Base-by-base conservation (phyloP, 129 eudicot species). In the Saposhnikovia divaricata region DNA sequence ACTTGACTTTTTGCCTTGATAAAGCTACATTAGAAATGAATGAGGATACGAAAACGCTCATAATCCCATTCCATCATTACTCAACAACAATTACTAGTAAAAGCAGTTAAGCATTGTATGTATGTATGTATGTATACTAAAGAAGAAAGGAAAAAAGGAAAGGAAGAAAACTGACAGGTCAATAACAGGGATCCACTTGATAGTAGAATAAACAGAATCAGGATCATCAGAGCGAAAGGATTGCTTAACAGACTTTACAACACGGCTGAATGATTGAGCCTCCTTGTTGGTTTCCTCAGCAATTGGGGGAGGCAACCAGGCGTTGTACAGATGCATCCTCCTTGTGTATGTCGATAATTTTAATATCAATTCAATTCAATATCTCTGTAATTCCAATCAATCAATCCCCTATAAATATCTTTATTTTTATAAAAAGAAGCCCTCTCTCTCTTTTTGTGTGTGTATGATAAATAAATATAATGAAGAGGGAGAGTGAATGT, bases 1-100 rank as follows among this genome's bases (percentile, higher is more conserved):
- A 96, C 87, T 74, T 96, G 97, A 79, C 99, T 96, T 81, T 96
- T 96, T 13, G 99, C 99, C 87, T 89, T 96, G 76, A 96, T 82
- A 81, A 90, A 96, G 74, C 99, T 96, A 86, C 85, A 80, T 53
- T 31, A 76, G 28, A 55, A 61, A 75, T 66, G 50, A 59, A 78
- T 38, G 65, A 27, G 5, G 5, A 73, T 19, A 73, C 68, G 34
- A 31, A 28, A 57, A 84, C 27, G 2, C 45, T 71, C 43, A 71
- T 31, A 18, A 34, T 14, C 43, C 13, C n/a, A 71, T 18, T 39
- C 47, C 3, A 71, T 38, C 47, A 71, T 12, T 31, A 71, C 75
- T 71, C 27, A 65, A n/a, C n/a, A n/a, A n/a, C 34, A 31, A 31
- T 31, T 31, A 61, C 69, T 5, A 59, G 27, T 8, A 23, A n/a